Evolutionary conservation across 306 rosid genomes (phyloP), one percentile per base, ranked within the genome.

Genomic region (Sicyos edulis): DNA sequence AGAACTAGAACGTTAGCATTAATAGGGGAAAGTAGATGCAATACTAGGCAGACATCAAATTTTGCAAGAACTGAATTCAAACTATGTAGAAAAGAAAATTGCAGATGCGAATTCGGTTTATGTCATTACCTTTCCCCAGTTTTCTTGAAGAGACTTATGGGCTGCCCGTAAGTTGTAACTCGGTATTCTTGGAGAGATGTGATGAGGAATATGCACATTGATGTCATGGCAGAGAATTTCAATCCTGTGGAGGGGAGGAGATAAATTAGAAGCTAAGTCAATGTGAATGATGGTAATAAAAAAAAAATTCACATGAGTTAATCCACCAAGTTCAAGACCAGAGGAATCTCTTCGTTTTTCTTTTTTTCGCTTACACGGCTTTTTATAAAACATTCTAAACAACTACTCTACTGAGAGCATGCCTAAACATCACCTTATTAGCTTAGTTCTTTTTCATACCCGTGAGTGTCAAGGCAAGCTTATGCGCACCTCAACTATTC

Each of bases 191-290:
- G 98, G 79, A 75, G 97, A 93, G 78, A 93, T 75, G 80, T 93
- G 97, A 85, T 87, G 97, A 16, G 97, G 97, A 55, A 88, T 85
- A 74, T 93, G 97, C 76, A 93, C 99, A 79, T 83, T 87, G 79
- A 93, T 89, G 76, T 88, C 85, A 55, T 88, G 99, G 79, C 96
- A 87, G 17, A 93, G 90, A 34, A 84, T 79, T 87, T 91, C 99
- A 10, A 93, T 85, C 97, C 96, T 88, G 87, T 79, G 15, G 68
- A 82, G 29, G 65, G 77, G 72, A 71, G 11, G 20, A 10, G 57
- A 11, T 17, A 14, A 6, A 47, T 20, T 22, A 50, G 58, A 6
- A 50, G 73, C 55, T 16, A 14, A 26, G 58, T 19, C 71, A 44
- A 65, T 10, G 15, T 66, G 54, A 45, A 17, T 19, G 10, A 12